Evolutionary conservation across 2,329 filamentous ascomycete species (phyloP), one percentile per base, ranked within the genome.

Genomic region (Chalaropsis thielavioides): DNA sequence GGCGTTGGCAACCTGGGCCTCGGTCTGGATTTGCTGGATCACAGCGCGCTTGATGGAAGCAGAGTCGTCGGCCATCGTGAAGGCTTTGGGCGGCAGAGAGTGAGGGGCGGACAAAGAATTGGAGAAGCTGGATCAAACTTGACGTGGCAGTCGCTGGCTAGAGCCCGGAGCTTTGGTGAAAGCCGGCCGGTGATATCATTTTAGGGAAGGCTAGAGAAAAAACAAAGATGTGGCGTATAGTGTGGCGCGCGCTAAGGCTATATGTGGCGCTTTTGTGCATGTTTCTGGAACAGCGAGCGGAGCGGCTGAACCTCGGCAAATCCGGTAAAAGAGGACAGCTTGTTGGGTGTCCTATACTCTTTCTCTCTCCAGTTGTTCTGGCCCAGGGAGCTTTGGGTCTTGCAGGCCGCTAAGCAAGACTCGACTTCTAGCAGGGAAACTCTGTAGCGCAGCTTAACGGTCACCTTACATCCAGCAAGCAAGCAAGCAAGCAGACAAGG

Each of bases 1-100:
- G 58, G 86, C 87, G 71, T 91, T 91, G 71, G 78, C 79, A 70
- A 88, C 78, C 74, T 84, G 85, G 68, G 83, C 51, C 75, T 88
- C 83, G 68, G 80, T 74, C 72, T 82, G 80, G 69, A 88, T 77
- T 74, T 87, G 83, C 75, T 82, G 80, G 72, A 87, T 82, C 66
- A 89, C 81, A 73, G 78, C 80, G 75, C 81, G 76, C 77, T 84
- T 86, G 73, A 81, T 76, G 64, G 75, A 72, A 69, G 77, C 79
- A 73, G 82, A 84, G 68, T 84, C 80, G 41, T 63, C 61, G 54
- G 63, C 59, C 66, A 67, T 67, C 13, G 49, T 65, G 61, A 41
- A 61, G 10, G n/a, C 3, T 13, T 15, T 19, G 27, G 27, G 27
- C 17, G 11, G 40, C 31, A 27, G 15, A 27, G 35, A 11, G 51